Evolutionary conservation across 139 green algal species (phyloP).

Genomic region (Asterochloris erici): DNA sequence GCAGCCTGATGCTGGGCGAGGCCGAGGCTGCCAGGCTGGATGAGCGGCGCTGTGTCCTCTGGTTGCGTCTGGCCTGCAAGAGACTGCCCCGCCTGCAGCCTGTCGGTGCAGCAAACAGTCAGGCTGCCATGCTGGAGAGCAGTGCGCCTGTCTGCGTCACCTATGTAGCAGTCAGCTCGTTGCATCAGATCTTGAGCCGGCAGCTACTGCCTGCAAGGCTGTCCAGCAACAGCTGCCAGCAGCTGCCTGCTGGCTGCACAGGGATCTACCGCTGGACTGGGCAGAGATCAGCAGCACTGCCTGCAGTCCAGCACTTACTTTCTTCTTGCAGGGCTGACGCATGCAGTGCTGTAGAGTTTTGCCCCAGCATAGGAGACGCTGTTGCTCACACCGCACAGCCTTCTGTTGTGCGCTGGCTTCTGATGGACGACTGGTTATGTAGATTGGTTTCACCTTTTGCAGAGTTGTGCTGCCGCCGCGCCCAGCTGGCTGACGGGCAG

Average conservation of each 20-base stretch:
- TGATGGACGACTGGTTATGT: not conserved
- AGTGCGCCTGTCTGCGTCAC: not conserved
- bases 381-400: not conserved
- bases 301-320: not conserved
- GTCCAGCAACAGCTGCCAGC: too few species aligned
- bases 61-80: not conserved
- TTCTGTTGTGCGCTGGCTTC: not conserved
- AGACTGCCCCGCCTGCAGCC: not conserved
- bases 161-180: not conserved
- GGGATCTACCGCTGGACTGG: too few species aligned
- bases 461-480: conserved; percentile 78
- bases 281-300: not conserved
- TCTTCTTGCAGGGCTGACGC: not conserved
- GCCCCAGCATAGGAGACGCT: not conserved
- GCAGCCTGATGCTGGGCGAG: conserved; percentile 56
- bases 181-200: too few species aligned
- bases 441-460: conserved; percentile 3
- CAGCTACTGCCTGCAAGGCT: too few species aligned
- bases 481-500: conserved; percentile 74
- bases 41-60: conserved; percentile 21
- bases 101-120: not conserved
- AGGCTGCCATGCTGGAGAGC: not conserved
- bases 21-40: conserved; percentile 92
- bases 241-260: too few species aligned
- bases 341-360: not conserved